These are phyloP conservation scores for Aureobasidium melanogenum DNA, from an alignment of 2,329 filamentous ascomycete species.

Conservation along the genomic window DNA sequence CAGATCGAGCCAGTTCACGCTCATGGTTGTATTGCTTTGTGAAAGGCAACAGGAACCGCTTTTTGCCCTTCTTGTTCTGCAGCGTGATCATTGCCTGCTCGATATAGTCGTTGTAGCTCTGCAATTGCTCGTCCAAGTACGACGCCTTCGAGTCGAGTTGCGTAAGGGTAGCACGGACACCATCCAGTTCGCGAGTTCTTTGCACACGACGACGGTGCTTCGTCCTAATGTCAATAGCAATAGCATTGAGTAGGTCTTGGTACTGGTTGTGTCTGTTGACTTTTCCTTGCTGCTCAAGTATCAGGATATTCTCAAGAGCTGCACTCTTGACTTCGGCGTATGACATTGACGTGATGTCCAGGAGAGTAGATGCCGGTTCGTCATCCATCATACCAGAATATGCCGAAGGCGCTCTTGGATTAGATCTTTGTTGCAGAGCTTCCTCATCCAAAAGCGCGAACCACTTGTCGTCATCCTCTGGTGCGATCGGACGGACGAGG, in stretches of 20 bases:
- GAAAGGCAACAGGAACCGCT: conserved; percentile 88
- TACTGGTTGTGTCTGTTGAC: conserved; percentile 84
- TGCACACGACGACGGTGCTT: conserved; percentile 92
- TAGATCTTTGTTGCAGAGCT: conserved; percentile 47
- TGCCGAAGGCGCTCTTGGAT: conserved; percentile 12
- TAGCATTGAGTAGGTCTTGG: conserved; percentile 95
- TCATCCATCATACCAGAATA: conserved; percentile 15
- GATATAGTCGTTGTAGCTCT: conserved; percentile 98
- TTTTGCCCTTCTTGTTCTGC: conserved; percentile 94
- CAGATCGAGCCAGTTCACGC: conserved; percentile 83
- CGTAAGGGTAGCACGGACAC: conserved; percentile 63
- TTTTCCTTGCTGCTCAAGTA: conserved; percentile 70
- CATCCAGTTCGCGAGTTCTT: conserved; percentile 81
- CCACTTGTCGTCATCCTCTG: conserved; percentile 89
- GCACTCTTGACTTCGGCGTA: conserved; percentile 90
- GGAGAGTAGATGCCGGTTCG: conserved; percentile 38
- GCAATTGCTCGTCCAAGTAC: conserved; percentile 89
- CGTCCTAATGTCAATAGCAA: conserved; percentile 91
- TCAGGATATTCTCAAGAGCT: conserved; percentile 87
- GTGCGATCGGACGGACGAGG: conserved; percentile 76
- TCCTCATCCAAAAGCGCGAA: conserved; percentile 72
- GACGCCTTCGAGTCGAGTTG: conserved; percentile 78
- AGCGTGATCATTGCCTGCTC: conserved; percentile 96
- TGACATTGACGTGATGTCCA: conserved; percentile 81
- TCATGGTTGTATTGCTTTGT: conserved; percentile 99